Evolutionary conservation across 202 grass and related monocot genomes (phyloP), one percentile per base, ranked within the genome.

Genomic region (Carex sylvatica): DNA sequence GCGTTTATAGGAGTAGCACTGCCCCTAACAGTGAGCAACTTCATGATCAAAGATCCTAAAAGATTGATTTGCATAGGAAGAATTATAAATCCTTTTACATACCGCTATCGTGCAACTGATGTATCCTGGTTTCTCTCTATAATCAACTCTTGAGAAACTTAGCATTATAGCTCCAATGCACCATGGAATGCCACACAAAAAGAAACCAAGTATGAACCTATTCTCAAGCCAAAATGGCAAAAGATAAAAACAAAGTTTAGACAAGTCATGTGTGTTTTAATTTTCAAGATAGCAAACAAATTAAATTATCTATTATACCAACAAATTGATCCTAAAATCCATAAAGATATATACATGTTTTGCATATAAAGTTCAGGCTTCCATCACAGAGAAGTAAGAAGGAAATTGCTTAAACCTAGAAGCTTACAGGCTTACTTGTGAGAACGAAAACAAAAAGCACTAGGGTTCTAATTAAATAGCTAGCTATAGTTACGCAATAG

Each of bases 181-280:
- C 94, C 94, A 97, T 59, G 94, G 94, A 88, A 97, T 89, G 46
- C 92, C 90, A 89, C 88, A 88, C 80, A 97, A 69, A 87, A 97
- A 94, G 87, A 97, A 97, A 70, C 94, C 94, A 51, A 83, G 20
- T 67, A 97, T 87, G 63, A 97, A 97, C 92, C 94, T 97, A 79
- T 9, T 47, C 73, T 0, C 15, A 20, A 86, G 4, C 20, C 12
- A 80, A 64, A 64, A 20, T 28, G 2, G 5, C 24, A 54, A 53
- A 74, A 30, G 8, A 74, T 53, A 74, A 23, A 40, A 74, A 53
- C 12, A 74, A 74, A 82, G 31, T 64, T 82, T 22, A 67, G 11
- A 61, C 13, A 86, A 83, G 80, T 61, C 67, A 40, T 33, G 15
- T 38, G 6, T 7, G 0, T 82, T 74, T 18, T 64, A 69, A 47